Base-by-base conservation (phyloP, 371 early-diverging fungal genomes). In the Zancudomyces culisetae region DNA sequence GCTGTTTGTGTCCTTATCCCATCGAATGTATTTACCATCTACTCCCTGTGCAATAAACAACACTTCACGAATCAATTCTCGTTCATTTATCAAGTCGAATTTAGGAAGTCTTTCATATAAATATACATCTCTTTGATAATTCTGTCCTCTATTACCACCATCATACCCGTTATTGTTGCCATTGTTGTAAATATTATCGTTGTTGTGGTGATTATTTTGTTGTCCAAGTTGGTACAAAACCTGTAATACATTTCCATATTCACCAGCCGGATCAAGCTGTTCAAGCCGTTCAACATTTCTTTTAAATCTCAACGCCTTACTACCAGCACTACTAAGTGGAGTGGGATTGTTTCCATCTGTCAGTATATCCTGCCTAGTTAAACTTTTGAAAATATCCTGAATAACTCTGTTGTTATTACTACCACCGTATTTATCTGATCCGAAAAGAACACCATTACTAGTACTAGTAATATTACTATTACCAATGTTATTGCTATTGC, bases 11-110 rank as follows among this genome's bases (percentile, higher is more conserved):
- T 55, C 56, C 3, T 55, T 20, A 51, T 81, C 76, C 54, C 72
- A 88, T 53, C 72, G 74, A 24, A 93, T 72, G 55, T 77, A 80
- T 49, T 73, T 74, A 30, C 96, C 96, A 67, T 93, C 85, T 45
- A 96, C 84, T 1, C 90, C 97, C 62, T 93, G 97, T 61, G 92
- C 81, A 15, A 91, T 73, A 61, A 75, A 96, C 4, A 96, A 72
- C 47, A 92, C 62, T 51, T 96, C 97, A 1, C 81, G 75, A 35
- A 96, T 60, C 24, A 91, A 60, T 0, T 70, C 70, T 1, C 74
- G 59, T 60, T 93, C 92, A 13, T 74, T 58, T 2, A 80, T 68
- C 30, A 56, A 26, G 27, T 57, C 57, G 8, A 53, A 30, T 22
- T 21, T 51, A 10, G 27, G 43, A 49, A 48, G 0, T 22, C 45